Conservation (phyloP, 1,284 basidiomycete species). For the Neonothopanus nambi region DNA sequence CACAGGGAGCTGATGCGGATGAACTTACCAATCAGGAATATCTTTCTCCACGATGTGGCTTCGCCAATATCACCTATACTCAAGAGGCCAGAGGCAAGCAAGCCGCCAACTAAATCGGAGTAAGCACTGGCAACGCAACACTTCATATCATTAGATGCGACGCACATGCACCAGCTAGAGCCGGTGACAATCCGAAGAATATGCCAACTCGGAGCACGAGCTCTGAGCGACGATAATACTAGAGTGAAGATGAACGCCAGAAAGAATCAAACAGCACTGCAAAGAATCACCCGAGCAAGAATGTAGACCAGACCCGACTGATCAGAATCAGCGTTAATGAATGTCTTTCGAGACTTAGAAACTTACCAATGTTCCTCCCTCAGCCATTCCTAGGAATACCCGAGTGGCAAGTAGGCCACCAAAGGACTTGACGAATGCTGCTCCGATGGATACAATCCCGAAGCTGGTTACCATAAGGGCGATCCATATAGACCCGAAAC, state of each 20-base stretch:
- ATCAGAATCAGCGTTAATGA: background rate
- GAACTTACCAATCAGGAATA: conserved; percentile 37
- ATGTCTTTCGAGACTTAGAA: background rate
- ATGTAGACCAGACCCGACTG: conserved; percentile 43
- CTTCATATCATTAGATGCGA: background rate
- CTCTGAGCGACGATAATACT: conserved; percentile 46
- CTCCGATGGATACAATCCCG: conserved; percentile 41
- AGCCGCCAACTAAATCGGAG: conserved; percentile 35
- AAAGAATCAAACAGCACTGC: background rate
- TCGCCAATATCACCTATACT: conserved; percentile 33
- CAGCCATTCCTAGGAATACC: conserved; percentile 47
- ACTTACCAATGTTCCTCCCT: conserved; percentile 48
- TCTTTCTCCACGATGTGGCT: conserved; percentile 40
- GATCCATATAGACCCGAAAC: conserved; percentile 41
- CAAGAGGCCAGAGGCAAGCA: conserved; percentile 41
- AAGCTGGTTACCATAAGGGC: conserved; percentile 39
- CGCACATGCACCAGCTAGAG: conserved; percentile 46
- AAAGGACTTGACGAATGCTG: conserved; percentile 45
- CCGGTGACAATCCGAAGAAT: conserved; percentile 43
- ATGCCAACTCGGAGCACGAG: conserved; percentile 44
- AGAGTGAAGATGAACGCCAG: background rate
- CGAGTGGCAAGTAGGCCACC: conserved; percentile 42
- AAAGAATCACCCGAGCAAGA: conserved; percentile 34
- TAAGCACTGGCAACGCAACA: background rate
- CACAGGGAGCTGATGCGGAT: background rate